phyloP scores from a whole-genome alignment of 371 early-diverging fungal genomes.

The Apophysomyces trapeziformis region DNA sequence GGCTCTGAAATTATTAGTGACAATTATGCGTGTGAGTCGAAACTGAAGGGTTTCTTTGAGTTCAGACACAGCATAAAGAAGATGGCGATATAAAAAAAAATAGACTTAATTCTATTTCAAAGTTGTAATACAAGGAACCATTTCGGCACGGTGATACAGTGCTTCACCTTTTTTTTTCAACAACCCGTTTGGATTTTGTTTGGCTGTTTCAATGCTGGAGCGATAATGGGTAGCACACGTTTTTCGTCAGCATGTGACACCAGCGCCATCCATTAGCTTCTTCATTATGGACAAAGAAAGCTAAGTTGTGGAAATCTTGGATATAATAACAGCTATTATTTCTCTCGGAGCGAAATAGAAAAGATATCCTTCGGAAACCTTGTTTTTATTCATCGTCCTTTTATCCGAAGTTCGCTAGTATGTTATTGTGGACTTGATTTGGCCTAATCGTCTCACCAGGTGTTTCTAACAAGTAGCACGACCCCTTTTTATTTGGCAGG shows the following conservation, averaged over 20 bases:
- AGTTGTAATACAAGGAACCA: conserved; percentile 3
- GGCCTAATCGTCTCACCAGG: not conserved
- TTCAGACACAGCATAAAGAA: conserved; percentile 11
- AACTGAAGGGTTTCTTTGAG: conserved; percentile 7
- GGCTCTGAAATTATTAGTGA: conserved; percentile 1
- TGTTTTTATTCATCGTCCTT: not conserved
- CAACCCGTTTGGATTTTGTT: not conserved
- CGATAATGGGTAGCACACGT: not conserved
- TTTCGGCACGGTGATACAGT: not conserved
- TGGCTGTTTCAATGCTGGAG: not conserved
- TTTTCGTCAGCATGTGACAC: not conserved
- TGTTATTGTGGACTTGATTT: not conserved
- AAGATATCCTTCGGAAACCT: not conserved
- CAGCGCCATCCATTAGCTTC: not conserved
- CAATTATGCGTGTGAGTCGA: conserved; percentile 3
- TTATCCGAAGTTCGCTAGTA: conserved; percentile 1
- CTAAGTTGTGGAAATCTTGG: not conserved
- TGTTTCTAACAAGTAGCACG: not conserved
- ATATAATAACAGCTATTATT: not conserved
- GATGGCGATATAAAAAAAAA: conserved; percentile 8
- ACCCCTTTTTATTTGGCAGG: not conserved
- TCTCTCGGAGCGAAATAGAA: not conserved
- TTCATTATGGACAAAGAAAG: not conserved
- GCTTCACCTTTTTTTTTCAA: not conserved
- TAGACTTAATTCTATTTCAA: conserved; percentile 11